phyloP scores from a whole-genome alignment of 2,329 filamentous ascomycete species.

The Pleurostoma richardsiae region DNA sequence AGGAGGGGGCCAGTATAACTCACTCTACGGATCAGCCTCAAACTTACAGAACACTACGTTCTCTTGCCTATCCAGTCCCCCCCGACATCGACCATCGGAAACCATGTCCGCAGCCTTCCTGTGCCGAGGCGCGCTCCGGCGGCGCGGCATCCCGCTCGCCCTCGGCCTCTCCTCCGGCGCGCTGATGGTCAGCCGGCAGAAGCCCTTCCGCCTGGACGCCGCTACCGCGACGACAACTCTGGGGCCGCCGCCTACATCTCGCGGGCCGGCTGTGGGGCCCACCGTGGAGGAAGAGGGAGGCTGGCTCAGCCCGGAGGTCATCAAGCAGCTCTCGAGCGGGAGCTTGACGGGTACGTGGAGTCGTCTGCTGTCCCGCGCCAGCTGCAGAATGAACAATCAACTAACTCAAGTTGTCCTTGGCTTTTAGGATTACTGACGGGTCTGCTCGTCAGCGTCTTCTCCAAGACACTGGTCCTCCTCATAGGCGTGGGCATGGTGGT shows the following conservation, averaged over 20 bases:
- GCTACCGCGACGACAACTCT: background rate
- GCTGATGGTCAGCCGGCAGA: conserved; percentile 15
- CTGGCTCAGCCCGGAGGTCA: conserved; percentile 25
- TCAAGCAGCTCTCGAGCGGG: conserved; percentile 48
- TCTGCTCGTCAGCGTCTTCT: conserved; percentile 64
- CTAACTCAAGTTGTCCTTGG: background rate
- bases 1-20: no score
- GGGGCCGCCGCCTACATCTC: background rate
- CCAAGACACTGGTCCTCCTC: conserved; percentile 62
- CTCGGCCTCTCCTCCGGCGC: conserved; percentile 16
- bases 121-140: conserved; percentile 13
- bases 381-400: background rate
- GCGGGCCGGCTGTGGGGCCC: conserved; percentile 10
- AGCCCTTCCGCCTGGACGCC: conserved; percentile 23
- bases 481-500: conserved; percentile 60
- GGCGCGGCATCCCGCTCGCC: conserved; percentile 13
- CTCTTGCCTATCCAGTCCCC: no score
- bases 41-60: no score
- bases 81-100: background rate
- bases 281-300: conserved; percentile 10
- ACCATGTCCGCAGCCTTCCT: conserved; percentile 11
- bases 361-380: background rate
- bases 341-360: conserved; percentile 41
- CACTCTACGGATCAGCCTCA: no score
- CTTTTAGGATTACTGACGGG: conserved; percentile 55